A percentile compares a stretch with the other conserved stretches of the same genome.
Conservation (phyloP, 2,329 filamentous ascomycete genomes). For the Colletotrichum kahawae region DNA sequence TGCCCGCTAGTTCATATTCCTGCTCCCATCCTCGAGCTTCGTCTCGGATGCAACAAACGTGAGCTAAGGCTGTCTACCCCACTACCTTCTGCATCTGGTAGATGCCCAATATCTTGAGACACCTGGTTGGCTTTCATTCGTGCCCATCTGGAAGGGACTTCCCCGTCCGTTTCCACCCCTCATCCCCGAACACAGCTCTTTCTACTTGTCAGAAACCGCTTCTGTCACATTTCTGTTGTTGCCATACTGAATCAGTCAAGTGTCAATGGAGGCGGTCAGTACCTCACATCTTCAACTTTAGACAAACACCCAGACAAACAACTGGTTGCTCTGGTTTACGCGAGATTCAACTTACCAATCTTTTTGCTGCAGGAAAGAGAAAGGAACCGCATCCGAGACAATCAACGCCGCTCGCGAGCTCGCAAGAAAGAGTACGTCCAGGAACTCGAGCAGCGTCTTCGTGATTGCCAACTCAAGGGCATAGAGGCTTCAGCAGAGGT, state of each 20-base stretch:
- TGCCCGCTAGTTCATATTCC: background rate
- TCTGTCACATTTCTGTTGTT: background rate
- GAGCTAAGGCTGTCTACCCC: conserved; percentile 1
- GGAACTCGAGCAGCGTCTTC: conserved; percentile 69
- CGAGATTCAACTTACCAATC: conserved; percentile 10
- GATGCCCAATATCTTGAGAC: background rate
- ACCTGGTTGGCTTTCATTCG: background rate
- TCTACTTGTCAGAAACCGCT: background rate
- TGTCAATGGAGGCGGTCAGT: conserved; percentile 21
- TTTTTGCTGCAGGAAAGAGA: conserved; percentile 11
- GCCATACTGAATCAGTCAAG: background rate
- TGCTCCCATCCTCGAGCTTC: background rate
- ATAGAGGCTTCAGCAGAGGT: conserved; percentile 74
- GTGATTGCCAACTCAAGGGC: conserved; percentile 67
- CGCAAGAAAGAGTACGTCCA: conserved; percentile 75
- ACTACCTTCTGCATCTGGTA: background rate
- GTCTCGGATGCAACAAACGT: background rate
- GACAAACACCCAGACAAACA: background rate
- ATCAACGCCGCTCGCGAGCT: conserved; percentile 77
- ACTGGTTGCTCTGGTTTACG: background rate
- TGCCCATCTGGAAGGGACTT: background rate
- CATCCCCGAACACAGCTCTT: background rate
- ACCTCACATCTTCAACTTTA: background rate
- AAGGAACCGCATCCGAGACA: conserved; percentile 68
- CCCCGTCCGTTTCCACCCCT: background rate